Conservation (phyloP, 2,329 filamentous ascomycete genomes). For the Phoma sp. region DNA sequence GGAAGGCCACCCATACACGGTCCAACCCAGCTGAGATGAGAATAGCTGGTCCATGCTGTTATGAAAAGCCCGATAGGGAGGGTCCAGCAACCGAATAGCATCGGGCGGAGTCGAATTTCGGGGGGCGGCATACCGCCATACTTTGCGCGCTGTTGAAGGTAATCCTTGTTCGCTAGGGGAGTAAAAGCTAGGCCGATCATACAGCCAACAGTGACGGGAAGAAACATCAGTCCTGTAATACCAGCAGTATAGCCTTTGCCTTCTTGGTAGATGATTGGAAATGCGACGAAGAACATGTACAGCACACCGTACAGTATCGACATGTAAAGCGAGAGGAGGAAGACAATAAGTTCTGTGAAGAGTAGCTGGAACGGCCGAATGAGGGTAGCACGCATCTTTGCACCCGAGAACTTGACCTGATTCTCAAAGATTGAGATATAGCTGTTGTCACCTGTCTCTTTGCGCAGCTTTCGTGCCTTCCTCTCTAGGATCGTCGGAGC, state of each 20-base stretch:
- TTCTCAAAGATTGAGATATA: conserved; percentile 76
- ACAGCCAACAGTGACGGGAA: conserved; percentile 80
- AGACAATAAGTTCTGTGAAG: conserved; percentile 83
- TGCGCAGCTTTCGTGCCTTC: conserved; percentile 75
- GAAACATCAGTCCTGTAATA: conserved; percentile 85
- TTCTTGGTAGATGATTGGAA: conserved; percentile 72
- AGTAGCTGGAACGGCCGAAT: conserved; percentile 85
- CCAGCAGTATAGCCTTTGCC: conserved; percentile 80
- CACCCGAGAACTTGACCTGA: too few relatives aligned
- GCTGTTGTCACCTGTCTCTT: conserved; percentile 69
- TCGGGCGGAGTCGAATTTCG: conserved; percentile 80
- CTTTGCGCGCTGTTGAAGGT: conserved; percentile 72
- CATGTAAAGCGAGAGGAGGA: conserved; percentile 87
- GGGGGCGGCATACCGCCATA: conserved; percentile 77
- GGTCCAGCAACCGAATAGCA: conserved; percentile 64
- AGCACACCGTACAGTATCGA: conserved; percentile 77
- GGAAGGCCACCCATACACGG: conserved; percentile 70
- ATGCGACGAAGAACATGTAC: conserved; percentile 72
- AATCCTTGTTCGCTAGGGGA: conserved; percentile 81
- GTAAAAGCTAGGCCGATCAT: conserved; percentile 71
- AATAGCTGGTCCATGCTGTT: conserved; percentile 74
- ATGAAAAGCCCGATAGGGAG: conserved; percentile 73
- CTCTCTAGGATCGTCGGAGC: conserved; percentile 76
- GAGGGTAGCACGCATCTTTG: conserved; percentile 70
- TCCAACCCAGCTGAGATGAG: conserved; percentile 71